Base-by-base conservation (phyloP, 2,329 filamentous ascomycete genomes). In the Diplocarpon rosae region DNA sequence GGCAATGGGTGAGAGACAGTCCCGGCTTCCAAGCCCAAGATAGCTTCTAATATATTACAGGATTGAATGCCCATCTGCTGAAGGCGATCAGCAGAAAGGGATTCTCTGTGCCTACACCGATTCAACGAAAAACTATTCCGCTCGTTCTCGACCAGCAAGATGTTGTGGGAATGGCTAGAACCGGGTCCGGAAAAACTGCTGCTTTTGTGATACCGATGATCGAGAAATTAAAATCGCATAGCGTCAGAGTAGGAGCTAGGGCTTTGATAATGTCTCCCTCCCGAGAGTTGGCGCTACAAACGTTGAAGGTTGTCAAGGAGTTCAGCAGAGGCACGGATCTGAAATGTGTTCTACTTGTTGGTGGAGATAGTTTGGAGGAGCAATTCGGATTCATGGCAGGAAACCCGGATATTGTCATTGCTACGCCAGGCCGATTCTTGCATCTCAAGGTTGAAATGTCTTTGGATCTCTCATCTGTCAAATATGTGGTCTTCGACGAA, bases 191-290 rank as follows among this genome's bases (percentile, higher is more conserved):
- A 69, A 98, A 98, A 70, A 98, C 93, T 1, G 92, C 89, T 1
- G 92, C 92, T 16, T 98, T 98, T 64, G 88, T 96, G 20, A 93
- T 98, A 52, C 92, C 92, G 35, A 95, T 98, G 90, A 88, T 98
- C 49, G 87, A 98, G 68, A 85, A 83, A 53, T 70, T 98, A 49
- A 93, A 89, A 64, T 75, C 78, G 17, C 93, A 98, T 64, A 94
- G 85, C 60, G 80, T 81, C 27, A 83, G 83, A 58, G 81, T 96
- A 52, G 92, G 93, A 42, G 80, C 87, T 36, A 76, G 92, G 58
- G 92, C 83, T 11, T 70, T 98, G 48, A 83, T 98, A 50, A 66
- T 98, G 62, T 95, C 89, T 12, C 92, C 92, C 0, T 95, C 89
- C 20, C 78, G 92, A 69, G 92, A 98, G 67, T 69, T 98, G 62